Base-by-base conservation (phyloP, 306 rosid species). In the Vachellia collinsii region DNA sequence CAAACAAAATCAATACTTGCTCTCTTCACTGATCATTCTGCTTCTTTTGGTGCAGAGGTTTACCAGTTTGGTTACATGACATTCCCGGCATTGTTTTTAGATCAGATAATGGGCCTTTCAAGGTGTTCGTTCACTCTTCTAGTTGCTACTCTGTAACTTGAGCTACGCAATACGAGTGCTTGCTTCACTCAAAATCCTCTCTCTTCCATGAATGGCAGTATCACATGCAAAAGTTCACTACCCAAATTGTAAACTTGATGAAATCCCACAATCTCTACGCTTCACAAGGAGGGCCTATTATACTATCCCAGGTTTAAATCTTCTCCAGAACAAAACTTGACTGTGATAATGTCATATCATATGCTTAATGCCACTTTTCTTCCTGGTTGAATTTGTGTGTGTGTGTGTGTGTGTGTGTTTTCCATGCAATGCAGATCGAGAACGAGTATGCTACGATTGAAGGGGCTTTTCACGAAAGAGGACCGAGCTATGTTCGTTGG, bases 241-340 rank as follows among this genome's bases (percentile, higher is more conserved):
- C 88, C 3, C 91, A 80, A 83, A 89, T 91, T 54, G 99, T 94
- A 42, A 65, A 83, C 79, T 53, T 88, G 88, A 91, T 95, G 95
- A 95, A 93, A 88, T 77, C 90, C 44, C 90, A 88, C 75, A 83
- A 80, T 12, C 85, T 95, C n/a, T 93, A 64, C 76, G 99, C 97
- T 82, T 90, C 99, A 39, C 97, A 89, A 75, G 99, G 98, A 66
- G 99, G 99, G 38, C 97, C 98, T 7, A 93, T 93, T 79, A 89
- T 95, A 84, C 80, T 93, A 48, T 93, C 97, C 3, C 97, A 94
- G 94, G 97, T 94, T 87, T 68, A 36, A 41, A 3, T 6, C 71
- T 56, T 54, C 17, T 70, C 22, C 36, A 34, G 20, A 71, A 51
- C 17, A 39, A 56, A 5, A 51, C 29, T 54, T 61, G 42, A 34